Evolutionary conservation across 176 grass and related monocot genomes (phyloP), one percentile per base, ranked within the genome.

Genomic region (Elymus sibiricus): DNA sequence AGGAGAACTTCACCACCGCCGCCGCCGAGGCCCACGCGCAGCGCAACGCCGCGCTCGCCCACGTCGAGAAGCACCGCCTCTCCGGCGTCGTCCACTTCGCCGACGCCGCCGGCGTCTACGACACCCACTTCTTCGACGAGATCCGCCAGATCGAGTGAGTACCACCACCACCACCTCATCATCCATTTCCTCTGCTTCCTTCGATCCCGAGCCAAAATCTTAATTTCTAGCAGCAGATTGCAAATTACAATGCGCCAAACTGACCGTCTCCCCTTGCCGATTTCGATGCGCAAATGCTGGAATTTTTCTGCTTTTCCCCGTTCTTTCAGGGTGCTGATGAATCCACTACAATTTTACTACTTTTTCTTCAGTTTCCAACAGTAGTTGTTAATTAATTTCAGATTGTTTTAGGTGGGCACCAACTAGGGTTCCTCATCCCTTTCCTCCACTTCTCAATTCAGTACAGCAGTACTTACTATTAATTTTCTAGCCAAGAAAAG

Each of bases 91-190:
- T 95, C 22, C 92, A 97, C 83, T 97, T 97, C 74, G 92, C 95
- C 29, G 92, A 90, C 39, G 84, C 90, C 66, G 59, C 89, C 27
- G 91, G 86, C 7, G 88, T 93, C 49, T 97, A 95, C 63, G 90
- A 93, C 86, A 83, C 88, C 7, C 75, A 75, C 31, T 94, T 97
- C 81, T 97, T 97, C 62, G 95, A 97, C n/a, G 84, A 95, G 91
- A 92, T 97, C 88, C 87, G 95, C 46, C 83, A 83, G 78, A 97
- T 97, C 55, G 84, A 97, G 95, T 97, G 47, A 94, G 95, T 83
- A 35, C 21, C 16, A 7, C 40, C 9, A 11, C 40, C 7, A 42
- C 19, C 4, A 14, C 38, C 1, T 7, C 38, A 39, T 39, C 44
- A 79, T 84, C 27, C 77, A 79, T 51, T 37, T 15, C 40, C 32